phyloP scores from a whole-genome alignment of 2,329 filamentous ascomycete genomes.

The Sclerotinia sclerotiorum region DNA sequence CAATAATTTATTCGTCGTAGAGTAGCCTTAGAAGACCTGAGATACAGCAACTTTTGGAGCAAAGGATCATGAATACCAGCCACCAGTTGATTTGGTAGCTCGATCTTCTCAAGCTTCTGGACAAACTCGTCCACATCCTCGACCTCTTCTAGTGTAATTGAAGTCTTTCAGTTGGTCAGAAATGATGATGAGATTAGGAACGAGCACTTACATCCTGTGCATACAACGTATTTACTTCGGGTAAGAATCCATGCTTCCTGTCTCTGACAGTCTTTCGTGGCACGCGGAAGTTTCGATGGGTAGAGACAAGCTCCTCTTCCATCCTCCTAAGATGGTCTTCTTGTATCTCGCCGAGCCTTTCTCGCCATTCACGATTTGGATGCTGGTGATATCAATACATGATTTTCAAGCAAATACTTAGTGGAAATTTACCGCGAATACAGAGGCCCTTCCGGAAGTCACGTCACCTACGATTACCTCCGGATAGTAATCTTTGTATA shows the following conservation, averaged over 20 bases:
- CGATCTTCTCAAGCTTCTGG: constrained; percentile 71
- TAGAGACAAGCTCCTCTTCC: constrained; percentile 44
- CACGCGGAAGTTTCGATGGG: constrained; percentile 62
- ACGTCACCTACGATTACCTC: constrained; percentile 78
- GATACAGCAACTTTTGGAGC: constrained; percentile 73
- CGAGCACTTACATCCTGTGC: constrained; percentile 58
- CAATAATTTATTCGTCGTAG: constrained; percentile 57
- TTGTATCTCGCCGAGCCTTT: constrained; percentile 66
- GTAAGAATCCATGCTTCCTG: constrained; percentile 55
- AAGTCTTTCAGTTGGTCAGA: constrained; percentile 46
- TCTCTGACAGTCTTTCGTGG: constrained; percentile 51
- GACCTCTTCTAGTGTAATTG: constrained; percentile 73
- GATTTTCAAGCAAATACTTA: background rate
- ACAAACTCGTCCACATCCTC: constrained; percentile 70
- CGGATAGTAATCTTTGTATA: constrained; percentile 91
- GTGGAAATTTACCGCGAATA: constrained; percentile 54
- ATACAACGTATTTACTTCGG: constrained; percentile 71
- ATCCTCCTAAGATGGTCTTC: constrained; percentile 53
- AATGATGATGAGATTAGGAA: background rate
- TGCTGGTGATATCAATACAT: constrained; percentile 46
- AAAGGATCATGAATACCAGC: constrained; percentile 74
- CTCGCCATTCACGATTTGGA: constrained; percentile 74
- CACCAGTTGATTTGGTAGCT: constrained; percentile 78
- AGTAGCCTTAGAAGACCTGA: constrained; percentile 56
- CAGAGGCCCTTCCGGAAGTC: constrained; percentile 58